Conservation (phyloP, 2,329 filamentous ascomycete species). For the Pseudocercospora fijiensis region DNA sequence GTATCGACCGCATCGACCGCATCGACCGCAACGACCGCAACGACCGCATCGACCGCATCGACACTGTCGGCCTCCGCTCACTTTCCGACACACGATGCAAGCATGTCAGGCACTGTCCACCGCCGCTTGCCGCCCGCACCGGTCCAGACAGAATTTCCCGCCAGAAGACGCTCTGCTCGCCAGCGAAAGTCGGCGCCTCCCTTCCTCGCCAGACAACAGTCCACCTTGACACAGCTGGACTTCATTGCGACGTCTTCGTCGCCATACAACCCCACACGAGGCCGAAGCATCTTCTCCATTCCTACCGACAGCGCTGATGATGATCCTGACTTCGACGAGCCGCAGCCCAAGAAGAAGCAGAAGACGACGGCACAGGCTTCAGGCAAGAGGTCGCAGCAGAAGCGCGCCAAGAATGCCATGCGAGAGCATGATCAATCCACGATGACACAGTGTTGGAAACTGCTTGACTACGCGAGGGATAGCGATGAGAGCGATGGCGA, state of each 20-base stretch:
- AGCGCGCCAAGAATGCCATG: neutral
- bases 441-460: conserved; percentile 20
- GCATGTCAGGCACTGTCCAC: conserved; percentile 19
- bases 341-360: conserved; percentile 15
- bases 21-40: neutral
- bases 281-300: conserved; percentile 2
- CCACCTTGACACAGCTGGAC: conserved; percentile 28
- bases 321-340: conserved; percentile 12
- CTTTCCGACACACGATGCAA: neutral
- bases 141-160: conserved; percentile 17
- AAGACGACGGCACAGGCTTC: neutral
- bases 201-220: conserved; percentile 17
- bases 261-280: neutral
- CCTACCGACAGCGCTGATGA: conserved; percentile 11
- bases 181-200: conserved; percentile 13
- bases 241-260: conserved; percentile 17
- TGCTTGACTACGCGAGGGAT: neutral
- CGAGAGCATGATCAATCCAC: conserved; percentile 14
- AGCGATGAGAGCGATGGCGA: neutral
- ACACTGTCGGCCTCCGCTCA: neutral
- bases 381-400: neutral
- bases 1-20: neutral
- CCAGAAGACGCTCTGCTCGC: conserved; percentile 10
- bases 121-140: conserved; percentile 16
- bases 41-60: neutral